phyloP scores from a whole-genome alignment of 2,329 filamentous ascomycete species.

The Gyromitra esculenta region DNA sequence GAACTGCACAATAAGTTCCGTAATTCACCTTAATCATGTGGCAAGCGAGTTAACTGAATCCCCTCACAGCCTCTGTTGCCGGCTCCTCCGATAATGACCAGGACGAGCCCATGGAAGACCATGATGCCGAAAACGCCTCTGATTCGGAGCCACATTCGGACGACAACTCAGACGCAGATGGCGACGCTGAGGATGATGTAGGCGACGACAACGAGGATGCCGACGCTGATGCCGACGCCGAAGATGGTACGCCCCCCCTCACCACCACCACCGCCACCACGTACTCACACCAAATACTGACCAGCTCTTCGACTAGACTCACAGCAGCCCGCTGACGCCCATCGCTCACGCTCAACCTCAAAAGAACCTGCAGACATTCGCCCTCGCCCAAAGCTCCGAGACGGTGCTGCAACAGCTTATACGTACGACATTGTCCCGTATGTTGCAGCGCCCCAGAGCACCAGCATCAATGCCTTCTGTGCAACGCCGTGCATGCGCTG shows the following conservation, averaged over 20 bases:
- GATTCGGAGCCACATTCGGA: conserved; percentile 59
- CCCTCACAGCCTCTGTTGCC: conserved; percentile 35
- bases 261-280: background rate
- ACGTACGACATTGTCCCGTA: conserved; percentile 96
- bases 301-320: conserved; percentile 54
- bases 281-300: conserved; percentile 53
- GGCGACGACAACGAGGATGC: conserved; percentile 64
- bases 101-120: conserved; percentile 69
- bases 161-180: conserved; percentile 59
- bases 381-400: conserved; percentile 72
- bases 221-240: conserved; percentile 66
- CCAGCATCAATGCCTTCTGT: conserved; percentile 91
- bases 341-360: conserved; percentile 61
- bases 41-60: conserved; percentile 13
- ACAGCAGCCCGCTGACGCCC: conserved; percentile 49
- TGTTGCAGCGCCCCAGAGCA: conserved; percentile 94
- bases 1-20: background rate
- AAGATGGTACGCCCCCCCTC: conserved; percentile 64
- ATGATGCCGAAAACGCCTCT: conserved; percentile 59
- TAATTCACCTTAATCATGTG: background rate
- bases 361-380: conserved; percentile 58
- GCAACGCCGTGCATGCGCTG: conserved; percentile 94
- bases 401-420: conserved; percentile 79
- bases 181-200: conserved; percentile 65
- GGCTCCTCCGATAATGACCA: conserved; percentile 62